Percentiles rank a stretch among this genome's conserved stretches.
Evolutionary conservation across 2,329 filamentous ascomycete species (phyloP).

Genomic region (Fusarium duplospermum): DNA sequence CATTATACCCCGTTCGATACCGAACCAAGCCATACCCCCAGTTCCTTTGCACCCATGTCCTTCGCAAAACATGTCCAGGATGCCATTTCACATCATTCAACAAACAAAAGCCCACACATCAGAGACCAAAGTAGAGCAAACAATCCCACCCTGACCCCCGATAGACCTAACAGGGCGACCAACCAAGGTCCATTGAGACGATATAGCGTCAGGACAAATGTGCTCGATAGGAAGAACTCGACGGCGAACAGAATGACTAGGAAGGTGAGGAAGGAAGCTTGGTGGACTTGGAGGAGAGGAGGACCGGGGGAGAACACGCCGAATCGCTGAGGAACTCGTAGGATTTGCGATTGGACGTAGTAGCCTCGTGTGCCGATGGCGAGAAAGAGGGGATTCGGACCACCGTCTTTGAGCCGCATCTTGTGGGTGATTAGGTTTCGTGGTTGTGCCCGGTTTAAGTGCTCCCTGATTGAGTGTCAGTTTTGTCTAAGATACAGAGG

Average conservation of each 20-base stretch:
- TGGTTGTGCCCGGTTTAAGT: not conserved
- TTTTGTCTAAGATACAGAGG: not conserved
- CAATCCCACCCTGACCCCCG: not conserved
- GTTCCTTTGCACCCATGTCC: rapidly evolving
- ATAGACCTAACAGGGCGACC: not conserved
- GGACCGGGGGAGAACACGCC: conserved; percentile 10
- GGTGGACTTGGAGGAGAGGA: not conserved
- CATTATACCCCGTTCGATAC: not conserved
- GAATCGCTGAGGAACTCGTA: conserved; percentile 16
- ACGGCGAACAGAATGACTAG: not conserved
- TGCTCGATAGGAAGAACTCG: not conserved
- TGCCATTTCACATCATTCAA: not conserved
- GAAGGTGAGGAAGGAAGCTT: not conserved
- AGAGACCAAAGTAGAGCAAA: not conserved
- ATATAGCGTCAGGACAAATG: not conserved
- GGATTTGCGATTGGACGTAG: conserved; percentile 7
- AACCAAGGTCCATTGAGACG: not conserved
- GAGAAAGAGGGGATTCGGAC: not conserved
- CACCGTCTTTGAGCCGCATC: not conserved
- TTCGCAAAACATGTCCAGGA: no score
- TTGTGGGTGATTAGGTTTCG: not conserved
- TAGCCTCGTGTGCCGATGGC: conserved; percentile 1
- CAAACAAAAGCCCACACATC: not conserved
- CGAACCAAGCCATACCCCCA: not conserved
- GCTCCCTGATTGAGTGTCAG: not conserved